phyloP scores from a whole-genome alignment of 2,329 filamentous ascomycete species.

The Claviceps cyperi region DNA sequence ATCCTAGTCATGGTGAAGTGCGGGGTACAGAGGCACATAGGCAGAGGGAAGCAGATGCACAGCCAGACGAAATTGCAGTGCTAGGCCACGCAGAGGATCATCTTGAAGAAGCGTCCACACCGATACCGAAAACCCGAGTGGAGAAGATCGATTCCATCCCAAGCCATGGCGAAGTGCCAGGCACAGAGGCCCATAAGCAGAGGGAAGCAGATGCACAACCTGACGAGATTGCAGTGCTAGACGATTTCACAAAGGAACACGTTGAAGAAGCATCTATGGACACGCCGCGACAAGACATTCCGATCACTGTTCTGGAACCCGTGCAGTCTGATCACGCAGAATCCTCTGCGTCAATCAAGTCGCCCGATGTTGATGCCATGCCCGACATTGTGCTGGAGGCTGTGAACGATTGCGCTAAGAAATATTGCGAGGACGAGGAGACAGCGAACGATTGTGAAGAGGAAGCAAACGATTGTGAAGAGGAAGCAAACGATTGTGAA shows the following conservation, averaged over 20 bases:
- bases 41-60: constrained; percentile 40
- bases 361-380: constrained; percentile 30
- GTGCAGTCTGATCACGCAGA: neutral
- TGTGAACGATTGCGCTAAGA: neutral
- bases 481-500: neutral
- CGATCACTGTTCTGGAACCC: constrained; percentile 34
- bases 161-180: constrained; percentile 45
- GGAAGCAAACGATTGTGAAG: neutral
- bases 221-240: constrained; percentile 42
- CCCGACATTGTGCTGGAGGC: constrained; percentile 33
- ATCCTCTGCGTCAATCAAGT: neutral
- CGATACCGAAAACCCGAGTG: constrained; percentile 43
- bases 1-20: constrained; percentile 40
- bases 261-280: constrained; percentile 12
- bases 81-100: no score
- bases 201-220: constrained; percentile 43
- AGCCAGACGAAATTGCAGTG: no score
- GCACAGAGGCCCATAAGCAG: constrained; percentile 41
- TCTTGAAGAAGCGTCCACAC: no score
- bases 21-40: constrained; percentile 45
- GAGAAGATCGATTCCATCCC: constrained; percentile 40
- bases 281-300: constrained; percentile 8
- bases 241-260: constrained; percentile 14
- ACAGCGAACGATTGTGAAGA: neutral
- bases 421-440: neutral